Base-by-base conservation (phyloP, 2,329 filamentous ascomycete species). In the Truncatella angustata region DNA sequence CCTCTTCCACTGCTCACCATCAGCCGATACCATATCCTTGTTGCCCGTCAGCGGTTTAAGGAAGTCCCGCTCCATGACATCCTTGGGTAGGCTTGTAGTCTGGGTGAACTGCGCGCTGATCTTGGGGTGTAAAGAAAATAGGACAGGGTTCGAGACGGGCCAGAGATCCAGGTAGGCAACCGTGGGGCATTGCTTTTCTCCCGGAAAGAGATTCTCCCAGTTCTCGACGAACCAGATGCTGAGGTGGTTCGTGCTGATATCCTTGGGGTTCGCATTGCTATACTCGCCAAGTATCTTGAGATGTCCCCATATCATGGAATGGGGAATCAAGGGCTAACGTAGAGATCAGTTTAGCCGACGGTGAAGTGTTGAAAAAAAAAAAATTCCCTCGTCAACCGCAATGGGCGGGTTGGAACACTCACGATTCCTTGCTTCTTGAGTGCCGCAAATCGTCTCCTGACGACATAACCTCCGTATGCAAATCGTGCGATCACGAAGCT, bases 101-200 rank as follows among this genome's bases (percentile, higher is more conserved):
- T 32, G 23, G 4, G 42, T 47, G 24, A 42, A 46, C 14, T 54
- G 47, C 5, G 46, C 9, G 9, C 12, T 16, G 2, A 39, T 30
- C 18, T 3, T 23, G 5, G 37, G 36, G 12, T 53, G 10, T n/a
- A 30, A 10, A 9, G 12, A n/a, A n/a, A 48, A 3, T n/a, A 18
- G 10, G 4, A 48, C 20, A 4, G 56, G 52, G 1, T 12, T 20
- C 24, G 56, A 44, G 30, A 60, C 18, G 4, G 64, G 64, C 64
- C 64, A 66, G 10, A 65, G 51, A 26, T 66, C 64, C 7, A 64
- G 5, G 37, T 66, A 66, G 5, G 66, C 51, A 1, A 66, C 57
- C 1, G 63, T 58, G 0, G 64, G 64, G 9, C 60, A 42, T 11
- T 46, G 56, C 18, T 63, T 56, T 7, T 50, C 40, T 6, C 49